phyloP scores from a whole-genome alignment of 768 basidiomycete genomes.

The Lentinula sp. region DNA sequence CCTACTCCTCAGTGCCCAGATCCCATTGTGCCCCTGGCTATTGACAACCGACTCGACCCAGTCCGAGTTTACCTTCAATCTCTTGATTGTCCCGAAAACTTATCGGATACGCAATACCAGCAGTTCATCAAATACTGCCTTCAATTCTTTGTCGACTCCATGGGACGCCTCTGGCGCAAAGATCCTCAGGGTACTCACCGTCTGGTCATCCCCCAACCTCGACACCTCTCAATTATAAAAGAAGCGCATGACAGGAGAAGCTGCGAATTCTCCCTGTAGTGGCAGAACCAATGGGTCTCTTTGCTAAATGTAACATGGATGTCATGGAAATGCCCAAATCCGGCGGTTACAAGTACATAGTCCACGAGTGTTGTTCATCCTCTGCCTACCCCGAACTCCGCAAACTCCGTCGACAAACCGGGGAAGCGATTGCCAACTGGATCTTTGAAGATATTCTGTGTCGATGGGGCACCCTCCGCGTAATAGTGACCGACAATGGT shows the following conservation, averaged over 20 bases:
- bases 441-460: constrained; percentile 20
- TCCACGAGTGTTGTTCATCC: constrained; percentile 18
- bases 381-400: constrained; percentile 17
- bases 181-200: background rate
- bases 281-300: constrained; percentile 16
- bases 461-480: constrained; percentile 17
- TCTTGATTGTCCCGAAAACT: background rate
- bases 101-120: background rate
- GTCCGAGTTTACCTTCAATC: background rate
- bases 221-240: background rate
- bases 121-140: background rate
- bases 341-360: constrained; percentile 16
- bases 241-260: constrained; percentile 4
- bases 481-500: constrained; percentile 26
- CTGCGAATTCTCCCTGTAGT: constrained; percentile 20
- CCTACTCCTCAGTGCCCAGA: no score
- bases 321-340: constrained; percentile 20
- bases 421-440: constrained; percentile 15
- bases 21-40: no score
- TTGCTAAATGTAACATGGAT: constrained; percentile 20
- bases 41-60: no score
- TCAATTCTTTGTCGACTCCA: background rate
- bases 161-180: background rate
- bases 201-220: background rate
- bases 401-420: constrained; percentile 15